Evolutionary conservation across 169 alveolate species (phyloP).

Genomic region (Fabrea salina): DNA sequence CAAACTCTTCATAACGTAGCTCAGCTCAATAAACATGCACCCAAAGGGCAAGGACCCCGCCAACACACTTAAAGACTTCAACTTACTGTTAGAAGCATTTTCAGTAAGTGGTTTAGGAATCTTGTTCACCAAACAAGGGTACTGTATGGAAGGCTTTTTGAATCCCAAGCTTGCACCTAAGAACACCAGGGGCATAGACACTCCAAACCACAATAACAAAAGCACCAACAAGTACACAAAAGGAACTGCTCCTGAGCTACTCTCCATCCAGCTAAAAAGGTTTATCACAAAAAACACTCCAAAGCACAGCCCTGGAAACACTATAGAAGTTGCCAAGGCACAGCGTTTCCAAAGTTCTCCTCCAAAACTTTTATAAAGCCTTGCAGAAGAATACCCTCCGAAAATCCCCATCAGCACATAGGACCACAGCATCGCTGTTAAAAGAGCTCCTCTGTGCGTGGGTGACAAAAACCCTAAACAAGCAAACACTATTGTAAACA

Average conservation of each 20-base stretch:
- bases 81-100: no score
- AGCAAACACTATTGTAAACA: conserved; percentile 70
- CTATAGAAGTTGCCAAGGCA: conserved; percentile 22
- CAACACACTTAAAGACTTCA: no score
- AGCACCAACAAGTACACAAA: conserved; percentile 62
- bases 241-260: conserved; percentile 62
- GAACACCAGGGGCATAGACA: conserved; percentile 77
- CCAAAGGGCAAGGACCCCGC: conserved; percentile 34
- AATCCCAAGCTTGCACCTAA: conserved; percentile 20
- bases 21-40: conserved; percentile 50
- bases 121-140: not conserved
- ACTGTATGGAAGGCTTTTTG: not conserved
- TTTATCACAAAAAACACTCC: conserved; percentile 66
- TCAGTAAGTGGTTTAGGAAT: conserved; percentile 33
- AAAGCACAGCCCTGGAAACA: conserved; percentile 32
- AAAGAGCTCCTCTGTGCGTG: conserved; percentile 66
- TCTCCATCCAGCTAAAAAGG: conserved; percentile 46
- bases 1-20: conserved; percentile 55
- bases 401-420: conserved; percentile 83
- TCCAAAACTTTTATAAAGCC: conserved; percentile 68
- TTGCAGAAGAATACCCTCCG: conserved; percentile 85
- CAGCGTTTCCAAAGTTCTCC: conserved; percentile 32
- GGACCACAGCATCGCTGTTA: conserved; percentile 70
- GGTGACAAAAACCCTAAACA: conserved; percentile 79
- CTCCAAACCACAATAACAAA: conserved; percentile 69